Percentiles rank a stretch among this genome's conserved stretches.
Conservation (phyloP, 148 eudicot genomes). For the Drosera capensis region DNA sequence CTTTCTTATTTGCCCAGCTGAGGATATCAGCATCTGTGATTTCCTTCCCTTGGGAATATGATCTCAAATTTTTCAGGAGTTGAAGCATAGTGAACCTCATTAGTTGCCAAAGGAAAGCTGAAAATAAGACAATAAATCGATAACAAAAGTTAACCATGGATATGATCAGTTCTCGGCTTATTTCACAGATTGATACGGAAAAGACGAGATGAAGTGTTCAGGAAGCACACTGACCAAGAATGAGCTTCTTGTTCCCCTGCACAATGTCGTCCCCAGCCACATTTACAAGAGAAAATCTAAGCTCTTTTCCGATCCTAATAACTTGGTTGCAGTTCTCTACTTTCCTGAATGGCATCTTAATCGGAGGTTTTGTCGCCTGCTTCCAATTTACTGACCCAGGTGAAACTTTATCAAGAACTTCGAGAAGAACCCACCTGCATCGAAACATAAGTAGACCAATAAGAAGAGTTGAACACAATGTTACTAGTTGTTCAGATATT, state of each 20-base stretch:
- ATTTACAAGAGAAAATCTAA: conserved; percentile 68
- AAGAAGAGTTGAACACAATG: neutral
- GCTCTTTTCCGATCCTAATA: conserved; percentile 44
- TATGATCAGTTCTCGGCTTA: neutral
- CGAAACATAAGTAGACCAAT: neutral
- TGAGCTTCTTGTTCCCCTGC: conserved; percentile 78
- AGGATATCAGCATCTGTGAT: conserved; percentile 64
- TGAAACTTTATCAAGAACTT: conserved; percentile 59
- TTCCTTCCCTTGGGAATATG: conserved; percentile 67
- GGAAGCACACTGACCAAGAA: conserved; percentile 31
- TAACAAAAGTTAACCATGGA: neutral
- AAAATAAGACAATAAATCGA: neutral
- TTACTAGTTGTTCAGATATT: too few relatives aligned
- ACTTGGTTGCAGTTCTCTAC: conserved; percentile 89
- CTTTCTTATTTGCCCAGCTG: conserved; percentile 78
- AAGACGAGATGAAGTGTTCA: neutral
- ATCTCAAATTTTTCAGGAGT: conserved; percentile 67
- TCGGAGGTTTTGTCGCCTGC: conserved; percentile 61
- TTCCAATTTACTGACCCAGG: conserved; percentile 80
- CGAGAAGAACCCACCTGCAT: conserved; percentile 61
- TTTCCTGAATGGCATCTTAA: conserved; percentile 67
- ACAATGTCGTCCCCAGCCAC: conserved; percentile 72
- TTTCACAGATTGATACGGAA: neutral
- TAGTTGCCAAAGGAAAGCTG: conserved; percentile 92
- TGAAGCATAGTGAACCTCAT: conserved; percentile 86